Conservation (phyloP, 2,329 filamentous ascomycete species). For the Aspergillus felis region DNA sequence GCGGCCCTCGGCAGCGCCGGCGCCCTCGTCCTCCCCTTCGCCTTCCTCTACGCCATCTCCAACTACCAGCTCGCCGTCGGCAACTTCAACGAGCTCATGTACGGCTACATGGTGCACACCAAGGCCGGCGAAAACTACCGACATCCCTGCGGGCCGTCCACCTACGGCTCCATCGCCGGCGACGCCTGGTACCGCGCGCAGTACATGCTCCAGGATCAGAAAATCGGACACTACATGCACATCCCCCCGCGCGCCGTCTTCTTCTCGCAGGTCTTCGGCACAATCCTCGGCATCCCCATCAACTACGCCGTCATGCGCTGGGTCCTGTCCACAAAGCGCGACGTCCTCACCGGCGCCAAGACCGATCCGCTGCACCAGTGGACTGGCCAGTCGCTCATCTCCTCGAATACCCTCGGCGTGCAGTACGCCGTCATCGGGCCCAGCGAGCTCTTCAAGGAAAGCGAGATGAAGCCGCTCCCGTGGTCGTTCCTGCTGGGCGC, state of each 20-base stretch:
- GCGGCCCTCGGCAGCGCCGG: conserved; percentile 55
- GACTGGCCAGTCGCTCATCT: conserved; percentile 55
- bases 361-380: conserved; percentile 57
- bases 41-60: conserved; percentile 58
- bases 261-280: conserved; percentile 59
- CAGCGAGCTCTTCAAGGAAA: conserved; percentile 24
- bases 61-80: conserved; percentile 54
- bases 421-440: conserved; percentile 57
- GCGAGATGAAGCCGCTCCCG: conserved; percentile 26
- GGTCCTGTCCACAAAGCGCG: conserved; percentile 55
- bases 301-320: conserved; percentile 60
- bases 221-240: conserved; percentile 64
- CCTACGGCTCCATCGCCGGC: conserved; percentile 57
- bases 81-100: conserved; percentile 58
- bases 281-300: conserved; percentile 56
- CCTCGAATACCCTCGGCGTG: conserved; percentile 52
- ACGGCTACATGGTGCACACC: conserved; percentile 55
- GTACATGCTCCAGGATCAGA: conserved; percentile 58
- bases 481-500: conserved; percentile 33
- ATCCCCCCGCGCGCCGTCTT: conserved; percentile 57
- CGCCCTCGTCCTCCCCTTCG: conserved; percentile 54
- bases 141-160: conserved; percentile 56
- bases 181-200: conserved; percentile 60
- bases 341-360: conserved; percentile 50
- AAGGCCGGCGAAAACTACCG: conserved; percentile 48